phyloP scores from a whole-genome alignment of 73 alveolate species.

The Blepharisma japonicum region DNA sequence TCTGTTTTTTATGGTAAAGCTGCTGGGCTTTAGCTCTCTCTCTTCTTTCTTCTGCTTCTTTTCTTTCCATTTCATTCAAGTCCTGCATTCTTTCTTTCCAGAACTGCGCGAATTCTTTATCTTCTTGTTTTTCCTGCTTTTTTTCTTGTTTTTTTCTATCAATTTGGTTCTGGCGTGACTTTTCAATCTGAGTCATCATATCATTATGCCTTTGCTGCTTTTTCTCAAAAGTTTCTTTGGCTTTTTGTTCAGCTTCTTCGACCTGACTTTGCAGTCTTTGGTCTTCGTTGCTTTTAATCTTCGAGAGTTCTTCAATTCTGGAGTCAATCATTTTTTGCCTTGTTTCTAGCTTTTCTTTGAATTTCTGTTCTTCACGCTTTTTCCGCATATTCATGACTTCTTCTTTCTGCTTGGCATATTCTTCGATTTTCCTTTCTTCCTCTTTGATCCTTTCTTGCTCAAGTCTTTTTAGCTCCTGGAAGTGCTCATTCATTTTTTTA shows the following conservation, averaged over 20 bases:
- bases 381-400: constrained; percentile 56
- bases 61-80: constrained; percentile 56
- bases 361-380: constrained; percentile 60
- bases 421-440: constrained; percentile 73
- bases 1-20: constrained; percentile 55
- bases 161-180: constrained; percentile 54
- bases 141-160: constrained; percentile 60
- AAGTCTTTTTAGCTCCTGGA: constrained; percentile 35
- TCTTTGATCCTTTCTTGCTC: constrained; percentile 63
- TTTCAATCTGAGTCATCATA: constrained; percentile 68
- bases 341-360: constrained; percentile 55
- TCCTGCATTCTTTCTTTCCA: constrained; percentile 72
- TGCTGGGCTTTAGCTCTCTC: constrained; percentile 59
- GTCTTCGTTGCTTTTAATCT: constrained; percentile 61
- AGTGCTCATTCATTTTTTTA: constrained; percentile 46
- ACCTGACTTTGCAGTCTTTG: constrained; percentile 52
- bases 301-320: constrained; percentile 50
- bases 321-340: constrained; percentile 67
- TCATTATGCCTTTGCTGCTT: constrained; percentile 58
- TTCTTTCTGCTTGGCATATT: constrained; percentile 67
- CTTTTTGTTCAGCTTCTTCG: constrained; percentile 65
- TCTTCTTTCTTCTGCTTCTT: constrained; percentile 60
- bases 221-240: constrained; percentile 55
- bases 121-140: constrained; percentile 54
- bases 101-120: constrained; percentile 65